phyloP scores from a whole-genome alignment of 257 asterid species.

The Pogostemon cablin region DNA sequence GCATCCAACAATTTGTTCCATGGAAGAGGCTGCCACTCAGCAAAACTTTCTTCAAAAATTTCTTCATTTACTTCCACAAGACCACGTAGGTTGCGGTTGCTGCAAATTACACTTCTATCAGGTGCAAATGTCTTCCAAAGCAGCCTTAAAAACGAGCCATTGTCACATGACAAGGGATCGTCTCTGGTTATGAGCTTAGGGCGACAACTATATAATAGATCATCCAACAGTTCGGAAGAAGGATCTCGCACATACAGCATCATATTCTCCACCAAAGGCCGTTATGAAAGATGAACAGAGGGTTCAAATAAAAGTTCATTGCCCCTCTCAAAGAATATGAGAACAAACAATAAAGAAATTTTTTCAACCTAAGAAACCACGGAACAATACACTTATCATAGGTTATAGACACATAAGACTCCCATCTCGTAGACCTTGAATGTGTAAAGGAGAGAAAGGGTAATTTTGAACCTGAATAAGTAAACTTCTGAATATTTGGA shows the following conservation, averaged over 20 bases:
- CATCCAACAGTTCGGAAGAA: neutral
- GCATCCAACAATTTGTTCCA: neutral
- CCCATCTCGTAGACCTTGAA: neutral
- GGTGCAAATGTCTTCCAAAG: neutral
- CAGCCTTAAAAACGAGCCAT: too few species aligned
- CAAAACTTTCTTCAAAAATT: neutral
- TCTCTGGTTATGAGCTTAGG: neutral
- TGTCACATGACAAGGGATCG: neutral
- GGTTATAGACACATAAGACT: neutral
- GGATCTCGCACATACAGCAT: neutral
- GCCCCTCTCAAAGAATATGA: neutral
- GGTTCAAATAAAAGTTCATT: neutral
- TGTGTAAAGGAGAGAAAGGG: neutral
- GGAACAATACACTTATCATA: too few species aligned
- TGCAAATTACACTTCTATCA: neutral
- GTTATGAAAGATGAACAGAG: too few species aligned
- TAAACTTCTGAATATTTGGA: neutral
- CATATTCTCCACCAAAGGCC: neutral
- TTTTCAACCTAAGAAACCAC: neutral
- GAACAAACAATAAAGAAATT: neutral
- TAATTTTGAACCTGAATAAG: neutral
- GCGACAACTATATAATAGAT: neutral
- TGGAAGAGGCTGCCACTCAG: conserved; percentile 1
- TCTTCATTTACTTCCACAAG: neutral
- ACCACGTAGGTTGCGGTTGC: neutral